Conservation (phyloP, 345 rosid genomes). For the Salix dunnii region DNA sequence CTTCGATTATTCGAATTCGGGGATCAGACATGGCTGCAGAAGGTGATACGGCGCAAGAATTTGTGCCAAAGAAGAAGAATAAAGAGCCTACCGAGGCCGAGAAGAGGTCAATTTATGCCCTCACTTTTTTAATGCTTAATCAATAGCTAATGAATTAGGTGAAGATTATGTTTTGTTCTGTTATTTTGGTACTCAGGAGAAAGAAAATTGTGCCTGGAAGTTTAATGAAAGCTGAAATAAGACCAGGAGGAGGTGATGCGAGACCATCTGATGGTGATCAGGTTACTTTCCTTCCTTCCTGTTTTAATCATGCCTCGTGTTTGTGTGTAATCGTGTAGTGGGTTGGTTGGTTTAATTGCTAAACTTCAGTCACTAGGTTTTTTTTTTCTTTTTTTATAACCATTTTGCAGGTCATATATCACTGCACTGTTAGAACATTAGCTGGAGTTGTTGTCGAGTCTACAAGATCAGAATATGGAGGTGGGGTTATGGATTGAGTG, state of each 20-base stretch:
- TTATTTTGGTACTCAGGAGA: conserved; percentile 46
- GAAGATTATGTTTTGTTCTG: not conserved
- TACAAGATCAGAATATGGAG: conserved; percentile 71
- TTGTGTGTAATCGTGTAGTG: not conserved
- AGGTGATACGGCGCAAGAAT: conserved; percentile 31
- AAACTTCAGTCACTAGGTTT: not conserved
- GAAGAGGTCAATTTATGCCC: conserved; percentile 35
- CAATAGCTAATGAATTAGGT: not conserved
- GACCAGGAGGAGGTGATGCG: conserved; percentile 86
- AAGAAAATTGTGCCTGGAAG: conserved; percentile 83
- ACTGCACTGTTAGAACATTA: conserved; percentile 77
- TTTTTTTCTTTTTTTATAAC: not conserved
- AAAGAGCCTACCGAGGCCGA: conserved; percentile 59
- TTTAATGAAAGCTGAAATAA: conserved; percentile 82
- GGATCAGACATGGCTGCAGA: conserved; percentile 38
- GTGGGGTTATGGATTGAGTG: conserved; percentile 34
- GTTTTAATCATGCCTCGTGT: not conserved
- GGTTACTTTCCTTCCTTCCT: conserved; percentile 32
- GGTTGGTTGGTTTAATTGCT: not conserved
- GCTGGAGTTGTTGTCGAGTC: conserved; percentile 84
- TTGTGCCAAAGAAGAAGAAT: conserved; percentile 44
- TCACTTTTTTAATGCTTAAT: not conserved
- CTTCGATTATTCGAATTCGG: not conserved
- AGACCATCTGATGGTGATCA: conserved; percentile 89
- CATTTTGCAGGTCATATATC: conserved; percentile 59